A percentile compares a stretch with the other conserved stretches of the same genome.
These are phyloP conservation scores for Vitellaria paradoxa DNA, from an alignment of 179 eudicot species.

Conservation along the genomic window DNA sequence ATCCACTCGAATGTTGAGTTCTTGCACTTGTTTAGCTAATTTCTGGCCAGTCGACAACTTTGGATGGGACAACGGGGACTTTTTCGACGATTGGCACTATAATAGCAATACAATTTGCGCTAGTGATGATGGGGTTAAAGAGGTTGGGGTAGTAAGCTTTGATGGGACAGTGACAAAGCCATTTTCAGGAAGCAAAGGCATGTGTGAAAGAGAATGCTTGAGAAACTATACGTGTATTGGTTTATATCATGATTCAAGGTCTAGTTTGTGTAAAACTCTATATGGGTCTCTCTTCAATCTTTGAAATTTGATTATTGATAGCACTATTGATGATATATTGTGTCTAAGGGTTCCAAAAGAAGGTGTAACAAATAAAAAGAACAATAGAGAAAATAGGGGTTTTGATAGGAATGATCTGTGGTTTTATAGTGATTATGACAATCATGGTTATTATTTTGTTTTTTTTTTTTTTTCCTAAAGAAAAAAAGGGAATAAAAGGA, in stretches of 20 bases:
- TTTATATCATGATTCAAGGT: constrained; percentile 26
- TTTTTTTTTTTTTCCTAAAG: too few relatives aligned
- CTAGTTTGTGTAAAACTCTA: constrained; percentile 41
- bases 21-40: too few relatives aligned
- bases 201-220: constrained; percentile 53
- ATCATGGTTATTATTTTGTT: constrained; percentile 19
- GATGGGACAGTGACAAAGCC: constrained; percentile 37
- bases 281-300: constrained; percentile 44
- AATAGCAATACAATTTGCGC: constrained; percentile 20
- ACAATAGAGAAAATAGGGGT: constrained; percentile 7
- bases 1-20: constrained; percentile 82
- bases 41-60: too few relatives aligned
- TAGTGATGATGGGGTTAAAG: constrained; percentile 50
- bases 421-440: constrained; percentile 23
- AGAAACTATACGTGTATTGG: constrained; percentile 64
- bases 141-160: constrained; percentile 50
- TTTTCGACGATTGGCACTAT: constrained; percentile 55
- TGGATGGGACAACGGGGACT: constrained; percentile 62
- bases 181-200: constrained; percentile 30
- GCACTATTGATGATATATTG: constrained; percentile 28
- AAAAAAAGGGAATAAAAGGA: constrained; percentile 28
- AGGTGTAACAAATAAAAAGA: constrained; percentile 15
- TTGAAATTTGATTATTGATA: constrained; percentile 48
- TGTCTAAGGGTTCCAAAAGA: constrained; percentile 40
- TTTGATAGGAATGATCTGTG: constrained; percentile 27